Evolutionary conservation across 1,139 yeast genomes (phyloP).

Genomic region (Scheffersomyces quercinus): DNA sequence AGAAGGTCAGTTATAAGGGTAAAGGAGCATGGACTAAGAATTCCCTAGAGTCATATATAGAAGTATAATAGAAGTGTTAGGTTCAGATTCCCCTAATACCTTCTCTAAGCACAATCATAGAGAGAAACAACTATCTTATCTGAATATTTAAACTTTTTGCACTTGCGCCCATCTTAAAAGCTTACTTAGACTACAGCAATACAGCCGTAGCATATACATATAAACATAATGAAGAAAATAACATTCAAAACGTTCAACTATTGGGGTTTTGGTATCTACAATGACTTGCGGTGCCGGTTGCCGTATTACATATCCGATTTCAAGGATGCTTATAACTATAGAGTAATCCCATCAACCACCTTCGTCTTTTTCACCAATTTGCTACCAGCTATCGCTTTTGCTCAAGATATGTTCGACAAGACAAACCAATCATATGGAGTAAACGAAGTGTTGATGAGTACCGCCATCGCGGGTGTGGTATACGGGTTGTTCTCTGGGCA

Average conservation of each 20-base stretch:
- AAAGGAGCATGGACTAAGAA: too few relatives aligned
- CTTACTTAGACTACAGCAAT: too few relatives aligned
- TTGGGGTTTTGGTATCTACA: constrained; percentile 56
- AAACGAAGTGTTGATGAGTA: constrained; percentile 80
- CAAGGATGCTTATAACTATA: constrained; percentile 78
- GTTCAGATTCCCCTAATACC: too few relatives aligned
- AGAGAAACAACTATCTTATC: too few relatives aligned
- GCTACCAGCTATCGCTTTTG: constrained; percentile 93
- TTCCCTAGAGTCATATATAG: too few relatives aligned
- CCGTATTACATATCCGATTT: constrained; percentile 80
- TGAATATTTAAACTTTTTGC: too few relatives aligned
- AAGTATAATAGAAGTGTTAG: too few relatives aligned
- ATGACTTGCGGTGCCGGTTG: constrained; percentile 54
- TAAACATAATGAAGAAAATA: too few relatives aligned
- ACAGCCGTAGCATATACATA: too few relatives aligned
- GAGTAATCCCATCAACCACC: constrained; percentile 84
- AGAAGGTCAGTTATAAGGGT: too few relatives aligned
- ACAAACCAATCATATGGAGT: constrained; percentile 87
- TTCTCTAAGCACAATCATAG: too few relatives aligned
- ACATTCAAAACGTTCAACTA: constrained; percentile 15
- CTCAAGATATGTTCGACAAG: constrained; percentile 94
- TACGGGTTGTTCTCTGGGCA: constrained; percentile 89
- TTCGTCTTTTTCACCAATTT: constrained; percentile 87
- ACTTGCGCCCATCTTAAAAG: too few relatives aligned
- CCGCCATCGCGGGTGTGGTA: constrained; percentile 86